phyloP scores from a whole-genome alignment of 169 alveolate species.

The Eimeria mitis region DNA sequence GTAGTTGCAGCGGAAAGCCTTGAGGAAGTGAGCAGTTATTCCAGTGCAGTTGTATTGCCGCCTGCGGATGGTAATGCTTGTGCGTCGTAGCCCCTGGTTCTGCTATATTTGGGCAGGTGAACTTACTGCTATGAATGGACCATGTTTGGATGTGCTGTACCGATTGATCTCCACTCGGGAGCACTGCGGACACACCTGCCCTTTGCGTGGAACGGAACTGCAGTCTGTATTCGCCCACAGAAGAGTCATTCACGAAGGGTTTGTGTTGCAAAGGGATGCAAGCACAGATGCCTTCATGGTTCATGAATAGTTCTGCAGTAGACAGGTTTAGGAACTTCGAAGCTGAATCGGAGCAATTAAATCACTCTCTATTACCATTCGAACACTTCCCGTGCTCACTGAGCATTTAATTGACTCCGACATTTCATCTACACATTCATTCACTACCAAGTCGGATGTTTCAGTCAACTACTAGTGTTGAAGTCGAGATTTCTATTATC shows the following conservation, averaged over 20 bases:
- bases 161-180: neutral
- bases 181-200: neutral
- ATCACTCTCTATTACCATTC: neutral
- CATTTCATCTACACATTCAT: neutral
- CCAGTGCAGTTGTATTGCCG: neutral
- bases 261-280: neutral
- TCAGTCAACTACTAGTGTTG: too few relatives aligned
- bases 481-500: too few relatives aligned
- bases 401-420: neutral
- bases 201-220: neutral
- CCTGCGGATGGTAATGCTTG: slow-evolving; percentile 35
- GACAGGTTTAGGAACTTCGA: neutral
- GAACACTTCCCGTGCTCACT: neutral
- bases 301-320: neutral
- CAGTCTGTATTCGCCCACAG: neutral
- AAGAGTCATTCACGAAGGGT: neutral
- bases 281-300: neutral
- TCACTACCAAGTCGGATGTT: neutral
- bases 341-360: neutral
- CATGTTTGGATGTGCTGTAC: neutral
- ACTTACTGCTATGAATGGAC: neutral
- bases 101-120: neutral
- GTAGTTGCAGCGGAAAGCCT: neutral
- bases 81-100: neutral
- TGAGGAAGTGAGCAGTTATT: neutral